Percentiles rank a stretch among this genome's conserved stretches.
Evolutionary conservation across 805 yeast genomes (phyloP).

Genomic region (Zygosaccharomyces bisporus): DNA sequence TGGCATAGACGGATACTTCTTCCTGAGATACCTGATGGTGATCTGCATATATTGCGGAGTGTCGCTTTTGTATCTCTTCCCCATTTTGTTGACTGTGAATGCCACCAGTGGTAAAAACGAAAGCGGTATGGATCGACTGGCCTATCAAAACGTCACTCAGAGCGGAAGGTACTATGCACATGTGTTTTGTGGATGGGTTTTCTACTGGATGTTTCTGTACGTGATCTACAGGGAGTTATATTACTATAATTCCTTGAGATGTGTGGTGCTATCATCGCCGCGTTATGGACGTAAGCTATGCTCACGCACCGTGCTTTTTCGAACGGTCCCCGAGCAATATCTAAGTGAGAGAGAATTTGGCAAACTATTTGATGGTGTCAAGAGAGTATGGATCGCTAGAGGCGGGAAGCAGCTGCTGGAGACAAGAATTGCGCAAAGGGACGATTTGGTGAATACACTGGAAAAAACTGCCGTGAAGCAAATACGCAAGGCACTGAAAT

Average conservation of each 20-base stretch:
- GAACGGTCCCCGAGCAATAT: slow-evolving; percentile 72
- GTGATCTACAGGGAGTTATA: slow-evolving; percentile 78
- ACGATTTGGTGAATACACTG: slow-evolving; percentile 52
- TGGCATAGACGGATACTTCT: slow-evolving; percentile 93
- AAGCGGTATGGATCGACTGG: slow-evolving; percentile 67
- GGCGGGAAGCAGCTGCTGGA: slow-evolving; percentile 51
- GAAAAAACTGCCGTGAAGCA: slow-evolving; percentile 64
- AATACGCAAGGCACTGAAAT: slow-evolving; percentile 60
- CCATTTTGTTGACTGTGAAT: slow-evolving; percentile 78
- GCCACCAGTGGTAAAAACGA: slow-evolving; percentile 62
- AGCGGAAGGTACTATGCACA: slow-evolving; percentile 75
- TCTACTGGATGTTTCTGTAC: slow-evolving; percentile 64
- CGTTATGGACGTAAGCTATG: slow-evolving; percentile 68
- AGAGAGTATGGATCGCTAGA: slow-evolving; percentile 75
- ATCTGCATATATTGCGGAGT: slow-evolving; percentile 51
- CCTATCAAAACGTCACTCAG: slow-evolving; percentile 68
- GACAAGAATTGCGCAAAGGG: slow-evolving; percentile 55
- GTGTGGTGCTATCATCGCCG: slow-evolving; percentile 77
- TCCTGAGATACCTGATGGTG: slow-evolving; percentile 68
- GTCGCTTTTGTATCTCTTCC: slow-evolving; percentile 54
- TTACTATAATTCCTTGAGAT: slow-evolving; percentile 71
- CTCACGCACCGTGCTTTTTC: slow-evolving; percentile 79
- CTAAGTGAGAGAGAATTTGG: slow-evolving; percentile 68
- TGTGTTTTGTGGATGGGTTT: slow-evolving; percentile 75
- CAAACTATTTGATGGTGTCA: slow-evolving; percentile 78